Evolutionary conservation across 2,329 filamentous ascomycete species (phyloP), one percentile per base, ranked within the genome.

Genomic region (Alternaria gaisen): DNA sequence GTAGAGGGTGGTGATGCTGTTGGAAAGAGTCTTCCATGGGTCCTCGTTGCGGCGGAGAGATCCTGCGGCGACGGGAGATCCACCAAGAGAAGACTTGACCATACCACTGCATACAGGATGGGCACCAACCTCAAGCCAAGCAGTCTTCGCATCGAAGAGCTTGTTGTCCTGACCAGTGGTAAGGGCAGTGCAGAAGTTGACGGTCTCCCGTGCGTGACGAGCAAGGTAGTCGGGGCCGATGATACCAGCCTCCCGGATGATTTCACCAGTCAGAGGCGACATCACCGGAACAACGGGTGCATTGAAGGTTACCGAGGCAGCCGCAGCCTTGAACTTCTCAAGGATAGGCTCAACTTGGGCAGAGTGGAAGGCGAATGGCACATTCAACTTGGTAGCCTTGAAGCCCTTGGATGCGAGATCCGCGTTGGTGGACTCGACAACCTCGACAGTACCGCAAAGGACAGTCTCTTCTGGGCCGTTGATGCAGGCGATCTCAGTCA

Each of bases 391-490:
- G 14, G 84, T 87, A 61, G 83, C 84, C 77, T 89, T 89, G 78
- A 88, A 84, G 1, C 85, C 86, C 57, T 83, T 80, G 7, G 78
- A 75, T 14, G 81, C 75, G 4, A 90, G 81, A 30, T 81, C 71
- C 9, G 84, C 77, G 59, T 77, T 83, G 16, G 88, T 80, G 4
- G 81, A 80, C 60, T 86, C 82, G 55, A 91, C 86, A 61, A 89
- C 83, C 40, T 87, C 82, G 51, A 86, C 84, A 56, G 84, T 84
- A 16, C 86, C 87, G 62, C 86, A 87, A n/a, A 95, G 82, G 2
- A 95, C 92, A 10, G 89, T 93, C 73, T 93, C 91, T 52, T 87
- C 83, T 0, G 89, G 88, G 0, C 90, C 88, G 68, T 96, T 96
- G 74, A 93, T 85, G 80, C 92, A 95, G 16, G 92, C 90, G 61